Base-by-base conservation (phyloP, 176 grass and related monocot genomes). In the bread wheat (Triticum aestivum) region DNA sequence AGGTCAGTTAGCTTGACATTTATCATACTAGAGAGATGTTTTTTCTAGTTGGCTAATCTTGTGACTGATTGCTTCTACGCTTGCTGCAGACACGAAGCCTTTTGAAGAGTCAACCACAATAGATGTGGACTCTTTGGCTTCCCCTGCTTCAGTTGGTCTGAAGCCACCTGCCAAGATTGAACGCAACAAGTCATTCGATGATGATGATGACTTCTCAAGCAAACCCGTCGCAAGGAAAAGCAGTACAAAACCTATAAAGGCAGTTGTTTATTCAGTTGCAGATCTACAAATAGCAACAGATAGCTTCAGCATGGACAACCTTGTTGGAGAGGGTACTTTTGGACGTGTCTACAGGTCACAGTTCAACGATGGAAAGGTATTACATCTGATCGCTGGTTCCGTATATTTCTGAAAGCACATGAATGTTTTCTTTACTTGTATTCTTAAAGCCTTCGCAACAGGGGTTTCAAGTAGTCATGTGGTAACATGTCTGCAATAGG, bases 211-310 rank as follows among this genome's bases (percentile, higher is more conserved):
- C 75, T 92, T 91, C 82, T 84, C 85, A 77, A 98, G 88, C 78
- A 95, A 92, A 41, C 73, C 79, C 49, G 79, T 84, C 24, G 1
- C 68, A 23, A 94, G 88, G 90, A 98, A 85, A 89, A 77, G n/a
- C 49, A 87, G 89, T 72, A 29, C 56, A 71, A 52, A 87, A 86
- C 62, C 85, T 77, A 87, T 98, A 86, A 92, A 92, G 80, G 89
- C 93, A 79, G 80, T 85, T 79, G 81, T 92, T 77, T 98, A 96
- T 98, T 96, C 96, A 87, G 93, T 98, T 78, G 92, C 97, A 20
- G 97, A 98, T 67, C 85, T 98, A 67, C 97, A 98, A 84, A 92
- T 98, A 87, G 94, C 92, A 84, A 98, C 97, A 73, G 89, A 96
- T 52, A 98, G 97, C 84, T 98, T 98, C 66, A 96, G 72, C 70